Evolutionary conservation across 805 yeast genomes (phyloP).

Genomic region (Metschnikowia chrysomelidarum): DNA sequence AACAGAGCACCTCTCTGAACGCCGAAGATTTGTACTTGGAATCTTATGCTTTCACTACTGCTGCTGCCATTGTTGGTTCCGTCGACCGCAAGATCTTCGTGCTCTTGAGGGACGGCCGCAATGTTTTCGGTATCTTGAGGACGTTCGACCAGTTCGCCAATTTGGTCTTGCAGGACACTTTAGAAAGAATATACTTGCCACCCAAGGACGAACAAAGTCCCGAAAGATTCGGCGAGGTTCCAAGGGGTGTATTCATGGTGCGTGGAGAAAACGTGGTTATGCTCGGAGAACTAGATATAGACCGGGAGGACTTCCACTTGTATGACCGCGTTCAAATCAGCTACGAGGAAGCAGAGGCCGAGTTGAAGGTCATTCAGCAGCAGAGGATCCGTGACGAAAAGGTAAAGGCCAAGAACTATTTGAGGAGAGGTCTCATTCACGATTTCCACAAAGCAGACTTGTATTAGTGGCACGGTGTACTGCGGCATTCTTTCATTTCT

Average conservation of each 20-base stretch:
- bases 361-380: slow-evolving; percentile 30
- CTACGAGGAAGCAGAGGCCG: slow-evolving; percentile 58
- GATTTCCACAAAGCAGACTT: slow-evolving; percentile 56
- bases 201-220: slow-evolving; percentile 36
- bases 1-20: slow-evolving; percentile 27
- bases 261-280: slow-evolving; percentile 96
- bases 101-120: slow-evolving; percentile 84
- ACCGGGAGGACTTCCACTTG: slow-evolving; percentile 72
- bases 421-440: slow-evolving; percentile 53
- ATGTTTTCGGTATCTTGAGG: slow-evolving; percentile 82
- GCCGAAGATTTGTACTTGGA: slow-evolving; percentile 64
- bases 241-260: slow-evolving; percentile 78
- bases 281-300: slow-evolving; percentile 91
- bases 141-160: slow-evolving; percentile 96
- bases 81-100: slow-evolving; percentile 83
- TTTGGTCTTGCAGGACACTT: slow-evolving; percentile 85
- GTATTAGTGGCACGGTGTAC: slow-evolving; percentile 36
- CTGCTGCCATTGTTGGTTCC: slow-evolving; percentile 86
- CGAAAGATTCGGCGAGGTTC: slow-evolving; percentile 67
- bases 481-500: slow-evolving; percentile 16
- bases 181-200: slow-evolving; percentile 73
- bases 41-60: slow-evolving; percentile 80
- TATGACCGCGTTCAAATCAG: slow-evolving; percentile 54
- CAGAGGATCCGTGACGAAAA: slow-evolving; percentile 41
- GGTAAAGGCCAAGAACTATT: slow-evolving; percentile 46